Evolutionary conservation across 2,329 filamentous ascomycete species (phyloP), one percentile per base, ranked within the genome.

Genomic region (Cercospora sesami): DNA sequence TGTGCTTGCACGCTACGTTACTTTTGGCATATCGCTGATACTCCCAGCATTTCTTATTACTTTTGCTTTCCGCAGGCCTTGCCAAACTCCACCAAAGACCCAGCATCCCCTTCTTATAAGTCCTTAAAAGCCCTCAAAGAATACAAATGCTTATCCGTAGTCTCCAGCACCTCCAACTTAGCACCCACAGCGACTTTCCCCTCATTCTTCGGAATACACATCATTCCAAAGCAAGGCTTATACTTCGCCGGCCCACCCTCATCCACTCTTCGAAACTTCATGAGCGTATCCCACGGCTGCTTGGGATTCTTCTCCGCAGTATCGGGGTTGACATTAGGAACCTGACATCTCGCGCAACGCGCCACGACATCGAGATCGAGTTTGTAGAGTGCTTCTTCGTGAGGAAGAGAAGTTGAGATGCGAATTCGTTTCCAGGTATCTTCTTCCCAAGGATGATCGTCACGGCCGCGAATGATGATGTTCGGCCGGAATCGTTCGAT

Each of bases 211-310:
- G 88, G 87, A 63, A 86, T 85, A 75, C 86, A 85, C 73, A 90
- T 75, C 88, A 90, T 90, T 1, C 88, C 88, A 80, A 89, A 90
- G 72, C 87, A 89, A 48, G 88, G 88, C 79, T 90, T 90, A 70
- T 81, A 89, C 78, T 83, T 89, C n/a, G 78, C 78, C 28, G 86
- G 82, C 0, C 87, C 86, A 0, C 87, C 87, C 72, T 84, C 79
- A 74, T 90, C 87, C 5, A 89, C 81, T 30, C 87, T 77, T 8
- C 87, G 79, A 76, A 87, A 89, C 73, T 84, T 85, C 82, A 88
- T 86, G 64, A 90, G 76, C 68, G 83, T 84, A 73, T 88, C 83
- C 87, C 87, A 90, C 6, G 87, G 87, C 80, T 90, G 83, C 59
- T 82, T 82, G 61, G 82, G 80, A 73, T 89, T 81, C 77, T 87